Conservation (phyloP, 306 rosid genomes). For the Quercus dentata region DNA sequence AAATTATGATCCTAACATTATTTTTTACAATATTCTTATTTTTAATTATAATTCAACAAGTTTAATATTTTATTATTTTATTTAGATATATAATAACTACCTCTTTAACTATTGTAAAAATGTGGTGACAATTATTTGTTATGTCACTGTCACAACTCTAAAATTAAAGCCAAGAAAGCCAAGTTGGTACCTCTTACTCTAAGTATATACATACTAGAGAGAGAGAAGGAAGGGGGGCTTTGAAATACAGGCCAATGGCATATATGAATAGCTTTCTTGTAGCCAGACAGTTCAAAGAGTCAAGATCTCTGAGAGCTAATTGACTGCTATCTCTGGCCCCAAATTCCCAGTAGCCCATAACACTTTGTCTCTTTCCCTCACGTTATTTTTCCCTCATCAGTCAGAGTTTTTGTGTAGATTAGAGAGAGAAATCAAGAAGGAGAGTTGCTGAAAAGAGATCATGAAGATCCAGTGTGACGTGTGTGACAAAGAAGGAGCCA, state of each 20-base stretch:
- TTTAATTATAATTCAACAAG: no score
- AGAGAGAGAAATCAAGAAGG: background rate
- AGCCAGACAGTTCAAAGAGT: slow-evolving; percentile 20
- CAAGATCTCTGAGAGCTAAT: slow-evolving; percentile 17
- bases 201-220: background rate
- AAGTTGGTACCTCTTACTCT: slow-evolving; percentile 31
- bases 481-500: slow-evolving; percentile 60
- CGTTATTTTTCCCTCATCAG: background rate
- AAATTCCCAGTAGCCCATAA: slow-evolving; percentile 53
- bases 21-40: no score
- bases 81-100: no score
- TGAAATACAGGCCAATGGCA: background rate
- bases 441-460: background rate
- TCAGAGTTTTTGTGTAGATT: no score
- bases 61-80: no score
- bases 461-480: slow-evolving; percentile 93
- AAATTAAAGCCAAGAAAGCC: slow-evolving; percentile 23
- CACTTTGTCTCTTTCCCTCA: background rate
- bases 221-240: slow-evolving; percentile 1
- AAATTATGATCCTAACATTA: no score
- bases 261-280: slow-evolving; percentile 30
- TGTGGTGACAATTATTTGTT: no score
- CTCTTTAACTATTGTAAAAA: no score
- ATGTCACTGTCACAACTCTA: no score
- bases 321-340: slow-evolving; percentile 45